Base-by-base conservation (phyloP, 208 protist genomes). In the Leishmania lainsoni region DNA sequence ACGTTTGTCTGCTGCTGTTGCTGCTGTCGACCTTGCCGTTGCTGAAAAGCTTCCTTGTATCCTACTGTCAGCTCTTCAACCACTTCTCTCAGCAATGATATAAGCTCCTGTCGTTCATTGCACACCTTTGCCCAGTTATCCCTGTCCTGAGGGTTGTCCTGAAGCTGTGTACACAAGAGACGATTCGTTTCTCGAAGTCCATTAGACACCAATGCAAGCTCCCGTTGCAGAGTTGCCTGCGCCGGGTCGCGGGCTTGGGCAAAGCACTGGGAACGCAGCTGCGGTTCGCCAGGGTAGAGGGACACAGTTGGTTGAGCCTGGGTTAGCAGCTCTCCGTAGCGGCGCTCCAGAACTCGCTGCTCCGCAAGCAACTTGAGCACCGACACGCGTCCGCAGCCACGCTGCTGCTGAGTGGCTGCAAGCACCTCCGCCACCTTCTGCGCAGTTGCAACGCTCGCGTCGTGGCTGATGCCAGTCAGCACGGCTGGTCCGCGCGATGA, bases 111-210 rank as follows among this genome's bases (percentile, higher is more conserved):
- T 3, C 96, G 86, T 81, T 95, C 96, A 79, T 95, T 97, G 63
- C 82, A 82, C 61, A 98, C 86, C 83, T 98, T 98, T 45, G 88
- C 88, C 94, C 96, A 98, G 89, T 98, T 98, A 83, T 98, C 93
- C 22, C 79, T 72, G 78, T 98, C 96, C 78, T 98, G 96, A 16
- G 96, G 96, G 83, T 97, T 97, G 76, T 98, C 96, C 61, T 93
- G 93, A 20, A 98, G 93, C 81, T 96, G 93, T 58, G 90, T 92
- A 86, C 91, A 96, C 48, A 98, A 87, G 20, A 90, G 80, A 56
- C 93, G 93, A 75, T 91, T 95, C 54, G 96, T 89, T 73, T 97
- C 93, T 26, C 94, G 91, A 78, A 98, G 91, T 63, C 87, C 75
- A 17, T 48, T 68, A 5, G 94, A 95, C 3, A 95, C 89, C 29